Evolutionary conservation across 768 basidiomycete species (phyloP), one percentile per base, ranked within the genome.

Genomic region (Amanita phalloides): DNA sequence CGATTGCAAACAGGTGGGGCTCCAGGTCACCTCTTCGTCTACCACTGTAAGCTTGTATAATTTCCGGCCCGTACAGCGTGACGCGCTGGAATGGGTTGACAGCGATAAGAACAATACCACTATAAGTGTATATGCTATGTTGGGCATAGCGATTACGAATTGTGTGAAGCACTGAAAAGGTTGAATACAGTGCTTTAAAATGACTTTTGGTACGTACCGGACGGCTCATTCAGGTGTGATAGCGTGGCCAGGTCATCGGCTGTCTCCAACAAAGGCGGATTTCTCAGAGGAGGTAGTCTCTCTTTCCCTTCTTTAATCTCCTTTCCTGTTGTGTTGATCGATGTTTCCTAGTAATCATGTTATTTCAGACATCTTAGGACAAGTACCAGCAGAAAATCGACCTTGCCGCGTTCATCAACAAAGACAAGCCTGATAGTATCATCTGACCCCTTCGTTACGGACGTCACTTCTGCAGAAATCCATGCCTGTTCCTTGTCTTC

Each of bases 41-140:
- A 49, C 91, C 93, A 55, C 86, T 87, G 66, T 99, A 99, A 11
- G 93, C 92, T 68, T 98, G 94, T 17, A 99, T 95, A 62, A 96
- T 90, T 64, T 96, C 92, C 20, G 91, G 90, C 5, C 90, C 91
- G 74, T 99, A 99, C 54, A 98, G 84, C 23, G 92, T 90, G 62
- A 99, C 86, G 62, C 93, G 89, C 69, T 94, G 90, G 69, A 99
- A 99, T 44, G 96, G 96, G 69, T 99, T 99, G 71, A 99, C 84
- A 49, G 96, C 96, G 64, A 99, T 96, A 58, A 99, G 81, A 55
- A 98, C 95, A 58, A 98, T 99, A 59, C 96, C 96, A 56, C 90
- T 94, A 71, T 98, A 99, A 30, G 96, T 98, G 64, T 98, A 99
- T 60, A 98, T 98, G 64, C 90, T 90, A 66, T 95, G 95, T 58